Evolutionary conservation across 2,329 filamentous ascomycete species (phyloP).

Genomic region (Fusarium brachygibbosum): DNA sequence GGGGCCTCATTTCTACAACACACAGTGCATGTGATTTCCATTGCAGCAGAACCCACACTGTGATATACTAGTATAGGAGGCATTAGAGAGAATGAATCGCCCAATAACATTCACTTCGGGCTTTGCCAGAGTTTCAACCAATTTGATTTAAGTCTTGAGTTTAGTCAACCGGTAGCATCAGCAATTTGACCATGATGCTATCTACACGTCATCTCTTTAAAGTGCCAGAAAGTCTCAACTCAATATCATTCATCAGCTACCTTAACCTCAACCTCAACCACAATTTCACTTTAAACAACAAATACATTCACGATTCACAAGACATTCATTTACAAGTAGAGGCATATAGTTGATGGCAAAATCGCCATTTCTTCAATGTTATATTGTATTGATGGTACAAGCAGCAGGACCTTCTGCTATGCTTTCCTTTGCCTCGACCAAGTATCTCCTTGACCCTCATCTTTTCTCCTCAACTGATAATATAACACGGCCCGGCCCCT

Average conservation of each 20-base stretch:
- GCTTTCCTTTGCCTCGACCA: conserved; percentile 39
- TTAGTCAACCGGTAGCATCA: neutral
- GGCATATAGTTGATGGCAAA: conserved; percentile 25
- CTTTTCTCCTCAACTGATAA: conserved; percentile 22
- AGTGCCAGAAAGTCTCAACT: neutral
- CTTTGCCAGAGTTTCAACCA: conserved; percentile 17
- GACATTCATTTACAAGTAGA: conserved; percentile 2
- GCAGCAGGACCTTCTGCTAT: conserved; percentile 50
- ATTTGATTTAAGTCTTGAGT: neutral
- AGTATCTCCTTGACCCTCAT: conserved; percentile 25
- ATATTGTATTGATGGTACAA: conserved; percentile 50
- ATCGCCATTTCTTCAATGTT: conserved; percentile 35
- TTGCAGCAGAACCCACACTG: conserved; percentile 24
- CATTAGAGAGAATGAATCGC: neutral
- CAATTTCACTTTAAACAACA: neutral
- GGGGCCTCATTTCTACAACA: conserved; percentile 40
- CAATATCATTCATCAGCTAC: neutral
- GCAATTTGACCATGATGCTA: conserved; percentile 30
- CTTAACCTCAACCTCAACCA: neutral
- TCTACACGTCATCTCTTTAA: conserved; percentile 17
- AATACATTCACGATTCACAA: conserved; percentile 1
- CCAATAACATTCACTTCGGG: conserved; percentile 25
- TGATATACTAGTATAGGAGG: conserved; percentile 17
- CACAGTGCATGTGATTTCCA: conserved; percentile 35
- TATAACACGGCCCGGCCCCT: conserved; percentile 26